A percentile compares a stretch with the other conserved stretches of the same genome.
Conservation (phyloP, 495 filamentous ascomycete genomes). For the Aspergillus ostianus region DNA sequence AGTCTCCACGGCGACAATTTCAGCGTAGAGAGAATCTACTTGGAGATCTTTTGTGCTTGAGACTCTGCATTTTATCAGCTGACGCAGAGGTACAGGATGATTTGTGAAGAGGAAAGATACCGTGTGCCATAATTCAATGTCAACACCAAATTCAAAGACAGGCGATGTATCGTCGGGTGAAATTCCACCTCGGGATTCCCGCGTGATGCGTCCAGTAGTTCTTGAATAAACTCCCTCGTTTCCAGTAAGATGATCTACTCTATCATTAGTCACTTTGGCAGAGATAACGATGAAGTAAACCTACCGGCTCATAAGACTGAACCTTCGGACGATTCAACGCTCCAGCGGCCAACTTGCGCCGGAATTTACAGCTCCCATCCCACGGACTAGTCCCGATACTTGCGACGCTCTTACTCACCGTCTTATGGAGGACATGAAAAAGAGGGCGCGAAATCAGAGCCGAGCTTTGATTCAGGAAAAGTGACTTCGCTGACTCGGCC, state of each 20-base stretch:
- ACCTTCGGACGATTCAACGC: slow-evolving; percentile 9
- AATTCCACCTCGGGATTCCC: not conserved
- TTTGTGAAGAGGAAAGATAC: not conserved
- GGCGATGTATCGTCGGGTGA: not conserved
- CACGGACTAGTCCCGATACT: slow-evolving; percentile 7
- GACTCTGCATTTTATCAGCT: not conserved
- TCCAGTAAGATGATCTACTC: slow-evolving; percentile 2
- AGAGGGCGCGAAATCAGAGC: slow-evolving; percentile 4
- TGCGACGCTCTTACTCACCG: slow-evolving; percentile 1
- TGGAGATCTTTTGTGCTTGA: not conserved
- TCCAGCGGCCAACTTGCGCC: slow-evolving; percentile 1
- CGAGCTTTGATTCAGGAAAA: not conserved
- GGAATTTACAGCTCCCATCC: slow-evolving; percentile 2
- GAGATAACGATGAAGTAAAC: not conserved
- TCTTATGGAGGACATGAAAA: slow-evolving; percentile 6
- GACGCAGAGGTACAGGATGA: no score
- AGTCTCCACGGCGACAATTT: slow-evolving; percentile 49
- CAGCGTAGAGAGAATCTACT: slow-evolving; percentile 32
- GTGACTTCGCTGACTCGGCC: slow-evolving; percentile 1
- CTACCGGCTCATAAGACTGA: slow-evolving; percentile 1
- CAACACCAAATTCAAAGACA: slow-evolving; percentile 2
- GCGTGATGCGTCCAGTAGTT: not conserved
- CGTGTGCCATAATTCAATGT: slow-evolving; percentile 7
- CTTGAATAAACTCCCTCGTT: slow-evolving; percentile 5
- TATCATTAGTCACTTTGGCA: not conserved